Evolutionary conservation across 2,329 filamentous ascomycete species (phyloP).

Genomic region (Tricladium varicosporioides): DNA sequence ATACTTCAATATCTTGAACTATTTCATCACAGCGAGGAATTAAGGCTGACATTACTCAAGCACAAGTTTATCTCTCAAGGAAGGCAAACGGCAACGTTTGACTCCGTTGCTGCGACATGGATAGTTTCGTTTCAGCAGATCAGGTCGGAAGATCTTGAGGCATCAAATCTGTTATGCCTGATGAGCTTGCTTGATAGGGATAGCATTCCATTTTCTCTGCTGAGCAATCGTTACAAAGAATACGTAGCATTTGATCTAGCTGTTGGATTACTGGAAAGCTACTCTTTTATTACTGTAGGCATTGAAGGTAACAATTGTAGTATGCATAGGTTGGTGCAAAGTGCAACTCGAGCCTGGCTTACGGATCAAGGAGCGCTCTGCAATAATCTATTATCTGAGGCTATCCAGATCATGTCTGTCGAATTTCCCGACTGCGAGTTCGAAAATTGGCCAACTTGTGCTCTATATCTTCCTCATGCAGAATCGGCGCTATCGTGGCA

Average conservation of each 20-base stretch:
- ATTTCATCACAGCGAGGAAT: constrained; percentile 33
- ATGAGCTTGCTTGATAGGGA: constrained; percentile 16
- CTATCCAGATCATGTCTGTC: neutral
- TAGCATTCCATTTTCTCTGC: neutral
- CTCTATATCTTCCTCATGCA: neutral
- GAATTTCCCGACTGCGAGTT: neutral
- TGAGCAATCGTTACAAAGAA: neutral
- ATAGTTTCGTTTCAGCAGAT: constrained; percentile 37
- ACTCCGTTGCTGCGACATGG: constrained; percentile 35
- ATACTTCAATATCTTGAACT: constrained; percentile 38
- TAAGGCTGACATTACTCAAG: constrained; percentile 15
- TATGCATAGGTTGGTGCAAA: constrained; percentile 8
- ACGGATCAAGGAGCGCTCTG: too few species aligned
- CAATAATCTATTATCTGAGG: neutral
- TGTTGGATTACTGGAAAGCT: neutral
- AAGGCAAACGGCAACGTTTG: constrained; percentile 5
- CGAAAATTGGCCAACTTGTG: constrained; percentile 1
- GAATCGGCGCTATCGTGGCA: neutral
- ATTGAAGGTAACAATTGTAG: neutral
- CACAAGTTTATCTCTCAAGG: constrained; percentile 19
- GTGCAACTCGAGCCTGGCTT: constrained; percentile 1
- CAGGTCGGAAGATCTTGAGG: constrained; percentile 3
- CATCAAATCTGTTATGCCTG: constrained; percentile 16
- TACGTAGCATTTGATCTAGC: constrained; percentile 3
- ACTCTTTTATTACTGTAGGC: neutral